Percentiles rank a stretch among this genome's conserved stretches.
Evolutionary conservation across 257 asterid species (phyloP).

Genomic region (Nyctanthes arbortristis): DNA sequence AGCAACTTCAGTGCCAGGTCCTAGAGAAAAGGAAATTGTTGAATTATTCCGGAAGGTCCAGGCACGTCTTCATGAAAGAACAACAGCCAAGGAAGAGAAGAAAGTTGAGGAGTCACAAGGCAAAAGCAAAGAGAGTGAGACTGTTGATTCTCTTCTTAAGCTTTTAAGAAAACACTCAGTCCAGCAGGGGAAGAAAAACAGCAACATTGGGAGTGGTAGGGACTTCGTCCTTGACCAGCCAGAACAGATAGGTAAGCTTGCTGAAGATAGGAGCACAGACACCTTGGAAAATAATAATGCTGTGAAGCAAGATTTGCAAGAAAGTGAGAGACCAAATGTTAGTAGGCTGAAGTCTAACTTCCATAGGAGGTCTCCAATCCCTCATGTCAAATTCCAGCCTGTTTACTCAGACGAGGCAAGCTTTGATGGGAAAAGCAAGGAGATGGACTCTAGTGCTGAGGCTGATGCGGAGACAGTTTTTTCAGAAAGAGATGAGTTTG

Average conservation of each 20-base stretch:
- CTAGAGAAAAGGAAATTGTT: slow-evolving; percentile 88
- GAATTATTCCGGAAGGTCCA: slow-evolving; percentile 93
- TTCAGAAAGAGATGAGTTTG: slow-evolving; percentile 16
- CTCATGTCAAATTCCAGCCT: slow-evolving; percentile 57
- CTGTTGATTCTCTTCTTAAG: slow-evolving; percentile 95
- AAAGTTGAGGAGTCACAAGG: slow-evolving; percentile 58
- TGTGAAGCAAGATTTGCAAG: slow-evolving; percentile 40
- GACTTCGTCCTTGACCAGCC: slow-evolving; percentile 62
- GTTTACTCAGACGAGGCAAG: slow-evolving; percentile 33
- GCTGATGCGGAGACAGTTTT: slow-evolving; percentile 33
- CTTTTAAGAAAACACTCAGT: slow-evolving; percentile 87
- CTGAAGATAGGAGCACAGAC: slow-evolving; percentile 41
- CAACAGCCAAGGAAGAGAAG: slow-evolving; percentile 72
- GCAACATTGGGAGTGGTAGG: slow-evolving; percentile 29
- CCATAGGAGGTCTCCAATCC: slow-evolving; percentile 78
- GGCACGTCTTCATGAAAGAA: slow-evolving; percentile 83
- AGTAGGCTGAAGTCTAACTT: slow-evolving; percentile 78
- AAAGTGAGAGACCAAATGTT: slow-evolving; percentile 40
- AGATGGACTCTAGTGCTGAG: slow-evolving; percentile 39
- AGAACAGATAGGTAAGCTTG: slow-evolving; percentile 31
- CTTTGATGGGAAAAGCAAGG: slow-evolving; percentile 25
- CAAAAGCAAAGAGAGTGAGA: slow-evolving; percentile 76
- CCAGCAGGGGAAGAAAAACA: slow-evolving; percentile 70
- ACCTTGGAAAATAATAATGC: slow-evolving; percentile 28
- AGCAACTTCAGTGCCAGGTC: slow-evolving; percentile 77